Base-by-base conservation (phyloP, 1,284 basidiomycete genomes). In the Salmacisia buchloeana region DNA sequence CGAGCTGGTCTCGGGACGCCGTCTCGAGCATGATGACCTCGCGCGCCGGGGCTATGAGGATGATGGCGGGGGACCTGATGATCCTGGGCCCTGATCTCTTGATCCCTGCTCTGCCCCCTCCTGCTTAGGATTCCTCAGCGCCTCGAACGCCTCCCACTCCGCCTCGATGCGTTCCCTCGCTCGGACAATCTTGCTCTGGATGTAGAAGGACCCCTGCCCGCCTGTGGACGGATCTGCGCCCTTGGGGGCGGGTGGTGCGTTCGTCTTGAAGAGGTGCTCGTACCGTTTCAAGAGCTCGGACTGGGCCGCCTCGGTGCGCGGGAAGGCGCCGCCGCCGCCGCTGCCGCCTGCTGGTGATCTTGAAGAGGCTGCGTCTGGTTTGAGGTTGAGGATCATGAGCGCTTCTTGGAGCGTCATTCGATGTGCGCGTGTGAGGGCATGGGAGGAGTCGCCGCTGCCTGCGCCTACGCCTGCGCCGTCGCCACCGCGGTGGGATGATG, bases 361-460 rank as follows among this genome's bases (percentile, higher is more conserved):
- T 86, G 46, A 13, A 15, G 25, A 29, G 21, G 46, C 12, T 52
- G 46, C 29, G 46, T 25, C 21, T 27, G 46, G 86, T 82, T 94
- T 96, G 45, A 88, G 83, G 80, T 99, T 97, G 71, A 99, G 83
- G 77, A 99, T 94, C 66, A 97, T 83, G 73, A 89, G 88, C 27
- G 96, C 96, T 83, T 98, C 96, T 71, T 98, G 94, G 69, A 96
- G 77, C 25, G 92, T 93, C 94, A 99, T 96, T 52, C 89, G 86
- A 76, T 94, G 88, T 70, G 90, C 86, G 66, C 89, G 85, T 61
- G 90, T 76, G 27, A 77, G 68, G 57, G 69, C 64, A 49, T 76
- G 73, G 9, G 69, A 70, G 13, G 72, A 62, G 45, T 71, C 69
- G 23, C 69, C 72, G 58, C 80, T 81, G 38, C 68, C 72, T 27